Percentiles rank a stretch among this genome's conserved stretches.
These are phyloP conservation scores for Cryphonectria naterciae DNA, from an alignment of 2,329 filamentous ascomycete species.

Conservation along the genomic window DNA sequence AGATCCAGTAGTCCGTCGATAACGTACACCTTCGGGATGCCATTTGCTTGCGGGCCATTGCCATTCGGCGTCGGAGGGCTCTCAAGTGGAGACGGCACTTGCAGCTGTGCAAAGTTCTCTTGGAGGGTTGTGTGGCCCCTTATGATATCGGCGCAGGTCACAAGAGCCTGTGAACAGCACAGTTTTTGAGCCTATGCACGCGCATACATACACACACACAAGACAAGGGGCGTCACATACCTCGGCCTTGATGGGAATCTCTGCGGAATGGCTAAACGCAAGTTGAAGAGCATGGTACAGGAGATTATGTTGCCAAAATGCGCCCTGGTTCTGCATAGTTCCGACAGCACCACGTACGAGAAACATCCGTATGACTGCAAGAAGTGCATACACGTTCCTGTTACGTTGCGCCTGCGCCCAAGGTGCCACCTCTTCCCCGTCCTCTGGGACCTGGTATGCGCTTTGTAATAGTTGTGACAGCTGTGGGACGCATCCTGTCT, in stretches of 20 bases:
- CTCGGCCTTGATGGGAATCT: conserved; percentile 80
- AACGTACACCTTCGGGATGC: conserved; percentile 74
- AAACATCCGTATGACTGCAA: conserved; percentile 86
- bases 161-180: conserved; percentile 63
- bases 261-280: conserved; percentile 75
- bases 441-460: conserved; percentile 56
- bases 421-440: conserved; percentile 64
- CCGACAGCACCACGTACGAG: conserved; percentile 78
- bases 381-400: conserved; percentile 88
- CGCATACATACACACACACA: conserved; percentile 16
- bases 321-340: conserved; percentile 80
- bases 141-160: conserved; percentile 87
- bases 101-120: conserved; percentile 85
- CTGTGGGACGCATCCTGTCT: conserved; percentile 80
- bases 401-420: conserved; percentile 81
- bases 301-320: conserved; percentile 83
- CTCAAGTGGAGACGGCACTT: conserved; percentile 67
- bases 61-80: conserved; percentile 41
- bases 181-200: conserved; percentile 19
- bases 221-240: conserved; percentile 44
- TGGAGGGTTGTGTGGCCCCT: conserved; percentile 79
- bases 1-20: conserved; percentile 91
- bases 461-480: conserved; percentile 71
- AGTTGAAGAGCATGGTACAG: conserved; percentile 80
- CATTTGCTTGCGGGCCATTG: conserved; percentile 49